Base-by-base conservation (phyloP, 257 asterid species). In the Solanum sitiens region DNA sequence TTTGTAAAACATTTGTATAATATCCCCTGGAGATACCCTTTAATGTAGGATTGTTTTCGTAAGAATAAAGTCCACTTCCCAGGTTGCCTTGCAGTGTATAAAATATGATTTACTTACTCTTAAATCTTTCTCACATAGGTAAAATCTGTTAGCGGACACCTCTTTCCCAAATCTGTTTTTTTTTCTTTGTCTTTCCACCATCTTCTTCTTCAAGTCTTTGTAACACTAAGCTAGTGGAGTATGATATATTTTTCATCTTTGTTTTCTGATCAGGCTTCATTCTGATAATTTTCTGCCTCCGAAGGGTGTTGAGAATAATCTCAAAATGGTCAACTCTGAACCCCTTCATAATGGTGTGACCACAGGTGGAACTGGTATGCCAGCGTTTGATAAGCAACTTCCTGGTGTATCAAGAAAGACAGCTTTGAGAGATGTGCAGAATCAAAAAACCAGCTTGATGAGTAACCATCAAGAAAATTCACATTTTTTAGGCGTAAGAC, bases 391-490 rank as follows among this genome's bases (percentile, higher is more conserved):
- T 88, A 94, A 94, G 93, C 97, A 91, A 50, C 92, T 75, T 23
- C 82, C 92, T 74, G 89, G 37, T 82, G 86, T 89, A 86, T 30
- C 85, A 18, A 95, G 94, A 86, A 97, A 97, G 92, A 90, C 94
- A 13, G 98, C 98, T 21, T 90, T 97, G 86, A 93, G 98, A 89
- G 99, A 97, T 71, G 95, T 96, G 90, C 99, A 95, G 90, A 96
- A 96, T 56, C 96, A 93, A 89, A 93, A 92, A 83, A 88, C 91
- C 56, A 92, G 92, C 79, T 82, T 92, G 63, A 53, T 89, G 53
- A 88, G 67, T 39, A 92, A 90, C 91, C 95, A 90, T 87, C 94
- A 89, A 86, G 98, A 91, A 10, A 90, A 77, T 86, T 86, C 90
- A 23, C 87, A 87, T 73, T 86, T 92, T 65, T 92, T 91, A 59